Evolutionary conservation across 805 yeast genomes (phyloP), one percentile per base, ranked within the genome.

Genomic region (Kregervanrija fluxuum): DNA sequence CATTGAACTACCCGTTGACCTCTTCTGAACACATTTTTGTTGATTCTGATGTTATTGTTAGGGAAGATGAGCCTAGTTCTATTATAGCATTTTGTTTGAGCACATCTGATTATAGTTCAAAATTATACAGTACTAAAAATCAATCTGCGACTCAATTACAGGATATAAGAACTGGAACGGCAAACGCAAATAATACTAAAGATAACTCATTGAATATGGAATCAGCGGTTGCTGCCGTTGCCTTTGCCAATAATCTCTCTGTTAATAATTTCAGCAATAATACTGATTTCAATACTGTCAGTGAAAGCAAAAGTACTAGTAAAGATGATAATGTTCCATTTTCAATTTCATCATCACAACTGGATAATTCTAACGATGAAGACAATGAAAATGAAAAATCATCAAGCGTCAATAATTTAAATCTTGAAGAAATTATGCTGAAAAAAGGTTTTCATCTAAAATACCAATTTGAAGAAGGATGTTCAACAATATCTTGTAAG

Each of bases 41-140:
- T 14, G 98, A 95, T 58, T 86, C 95, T 8, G 88, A 86, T 61
- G 95, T 93, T 15, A 82, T 93, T 46, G 91, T 93, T 9, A 70
- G 99, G 41, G 99, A 93, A 56, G 96, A 88, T 61, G 99, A 93
- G 60, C 99, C 98, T 9, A 84, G 95, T 54, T 90, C 98, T 0
- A 66, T 93, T 48, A 86, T 95, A 50, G 95, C 98, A 0, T 90
- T 93, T 56, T 91, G 98, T 60, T 66, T 93, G 48, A 85, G 90
- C 43, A 79, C 95, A 0, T 74, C 79, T 3, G 98, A 93, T 61
- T 91, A 93, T 57, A 71, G 74, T 41, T 61, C 66, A 41, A 59
- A 54, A 47, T 46, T 54, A 44, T 70, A 71, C 14, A 37, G 15
- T 14, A 32, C 17, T 14, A 32, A n/a, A 33, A 14, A 15, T 28